Percentiles rank a stretch among this genome's conserved stretches.
Conservation (phyloP, 345 rosid genomes). For the Trapa incisa region DNA sequence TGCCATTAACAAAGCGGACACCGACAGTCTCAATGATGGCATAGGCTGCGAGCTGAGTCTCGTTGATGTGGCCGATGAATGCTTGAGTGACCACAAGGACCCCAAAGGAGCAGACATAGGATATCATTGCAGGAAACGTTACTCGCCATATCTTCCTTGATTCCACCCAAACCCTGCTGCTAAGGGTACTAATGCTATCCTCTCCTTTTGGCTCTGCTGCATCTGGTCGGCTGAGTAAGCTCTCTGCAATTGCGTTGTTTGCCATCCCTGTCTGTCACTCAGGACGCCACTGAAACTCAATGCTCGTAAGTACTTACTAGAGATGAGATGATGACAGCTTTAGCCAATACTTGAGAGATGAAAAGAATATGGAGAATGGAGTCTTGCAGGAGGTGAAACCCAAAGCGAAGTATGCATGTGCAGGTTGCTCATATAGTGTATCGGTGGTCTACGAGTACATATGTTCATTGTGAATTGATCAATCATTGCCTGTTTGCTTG, state of each 20-base stretch:
- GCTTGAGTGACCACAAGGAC: conserved; percentile 14
- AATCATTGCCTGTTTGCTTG: no score
- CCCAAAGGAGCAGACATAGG: conserved; percentile 10
- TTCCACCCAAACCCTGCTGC: conserved; percentile 33
- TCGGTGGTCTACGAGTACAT: no score
- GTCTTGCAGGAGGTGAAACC: no score
- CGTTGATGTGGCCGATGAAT: conserved; percentile 12
- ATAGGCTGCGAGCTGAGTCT: conserved; percentile 10
- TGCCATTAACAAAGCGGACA: conserved; percentile 12
- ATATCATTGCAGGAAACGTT: conserved; percentile 15
- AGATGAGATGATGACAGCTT: no score
- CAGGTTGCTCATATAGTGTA: no score
- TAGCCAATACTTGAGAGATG: no score
- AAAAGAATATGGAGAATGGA: no score
- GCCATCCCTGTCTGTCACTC: neutral
- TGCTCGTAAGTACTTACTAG: no score
- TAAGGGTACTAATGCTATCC: conserved; percentile 1
- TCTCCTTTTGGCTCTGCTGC: conserved; percentile 9
- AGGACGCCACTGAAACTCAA: no score
- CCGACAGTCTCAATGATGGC: conserved; percentile 13
- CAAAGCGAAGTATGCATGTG: no score
- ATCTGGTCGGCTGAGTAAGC: conserved; percentile 10
- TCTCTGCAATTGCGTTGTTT: conserved; percentile 11
- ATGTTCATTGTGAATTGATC: no score
- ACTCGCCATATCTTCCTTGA: conserved; percentile 18